Conservation (phyloP, 1,139 yeast species). For the Kodamaea sp. region DNA sequence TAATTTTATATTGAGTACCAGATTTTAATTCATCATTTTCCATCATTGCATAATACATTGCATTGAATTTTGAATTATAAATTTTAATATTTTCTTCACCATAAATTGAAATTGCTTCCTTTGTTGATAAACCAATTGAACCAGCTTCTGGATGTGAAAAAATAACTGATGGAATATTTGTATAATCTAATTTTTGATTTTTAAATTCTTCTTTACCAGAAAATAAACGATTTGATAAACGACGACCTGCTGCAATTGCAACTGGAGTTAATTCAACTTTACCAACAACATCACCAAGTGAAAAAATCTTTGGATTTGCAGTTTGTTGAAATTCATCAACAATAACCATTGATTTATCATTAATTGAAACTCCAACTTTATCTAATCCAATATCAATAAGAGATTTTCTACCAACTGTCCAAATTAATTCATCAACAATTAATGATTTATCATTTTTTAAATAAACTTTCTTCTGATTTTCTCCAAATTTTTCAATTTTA, state of each 20-base stretch:
- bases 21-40: constrained; percentile 63
- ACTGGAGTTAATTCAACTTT: constrained; percentile 94
- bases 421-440: constrained; percentile 76
- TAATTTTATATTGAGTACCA: constrained; percentile 82
- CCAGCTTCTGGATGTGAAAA: constrained; percentile 99
- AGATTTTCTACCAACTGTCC: constrained; percentile 93
- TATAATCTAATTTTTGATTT: constrained; percentile 73
- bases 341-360: constrained; percentile 54
- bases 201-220: constrained; percentile 68
- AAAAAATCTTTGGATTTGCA: constrained; percentile 63
- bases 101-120: constrained; percentile 68
- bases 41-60: constrained; percentile 91
- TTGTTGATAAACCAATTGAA: constrained; percentile 80
- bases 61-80: constrained; percentile 77
- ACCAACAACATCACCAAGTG: constrained; percentile 93
- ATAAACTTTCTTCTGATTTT: constrained; percentile 61
- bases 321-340: constrained; percentile 90
- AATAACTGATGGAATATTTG: constrained; percentile 83
- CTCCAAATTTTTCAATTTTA: constrained; percentile 55
- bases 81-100: constrained; percentile 80
- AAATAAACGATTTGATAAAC: constrained; percentile 82
- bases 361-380: constrained; percentile 63
- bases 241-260: constrained; percentile 98
- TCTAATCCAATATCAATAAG: constrained; percentile 73
- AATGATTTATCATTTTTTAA: constrained; percentile 53